Base-by-base conservation (phyloP, 23 red algal genomes). In the Agarophyton chilense region DNA sequence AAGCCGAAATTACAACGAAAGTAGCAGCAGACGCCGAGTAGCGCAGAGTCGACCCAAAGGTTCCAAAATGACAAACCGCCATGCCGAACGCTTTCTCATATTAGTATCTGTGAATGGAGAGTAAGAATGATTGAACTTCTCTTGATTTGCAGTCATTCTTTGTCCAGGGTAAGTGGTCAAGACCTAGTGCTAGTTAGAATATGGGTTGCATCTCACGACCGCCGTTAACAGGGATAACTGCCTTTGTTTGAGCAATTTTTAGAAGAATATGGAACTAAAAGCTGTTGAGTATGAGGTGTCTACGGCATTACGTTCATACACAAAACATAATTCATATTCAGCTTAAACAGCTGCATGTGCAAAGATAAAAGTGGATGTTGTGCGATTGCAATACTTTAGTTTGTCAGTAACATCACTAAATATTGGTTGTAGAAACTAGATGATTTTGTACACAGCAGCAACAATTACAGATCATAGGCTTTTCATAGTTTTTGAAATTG, bases 11-110 rank as follows among this genome's bases (percentile, higher is more conserved):
- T 36, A 87, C 25, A 29, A 87, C 34, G 8, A 87, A 28, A 53
- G 64, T 72, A 5, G n/a, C 25, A 22, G 31, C 74, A 5, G 35
- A 22, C 46, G 74, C 13, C 29, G 50, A 2, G 55, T 56, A 76
- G 45, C 68, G 1, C 5, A 75, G 61, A 31, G 82, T 32, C 1
- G 82, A 75, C 82, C 52, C 73, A 52, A 87, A 76, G 13, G 74
- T 87, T 13, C 44, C 82, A 60, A 87, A 87, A 12, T 64, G 64
- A 29, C 55, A 87, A 14, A 87, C n/a, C 50, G 28, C 73, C 60
- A 87, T 87, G 24, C 82, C 82, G 41, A 76, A 87, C 0, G 82
- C 64, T 49, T 87, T 41, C 64, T 87, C 65, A 54, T 36, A 57
- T 33, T 0, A 39, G 29, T 53, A 28, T 9, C 0, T 72, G 0